Conservation (phyloP, 1,284 basidiomycete genomes). For the Moesziomyces parantarcticus region DNA sequence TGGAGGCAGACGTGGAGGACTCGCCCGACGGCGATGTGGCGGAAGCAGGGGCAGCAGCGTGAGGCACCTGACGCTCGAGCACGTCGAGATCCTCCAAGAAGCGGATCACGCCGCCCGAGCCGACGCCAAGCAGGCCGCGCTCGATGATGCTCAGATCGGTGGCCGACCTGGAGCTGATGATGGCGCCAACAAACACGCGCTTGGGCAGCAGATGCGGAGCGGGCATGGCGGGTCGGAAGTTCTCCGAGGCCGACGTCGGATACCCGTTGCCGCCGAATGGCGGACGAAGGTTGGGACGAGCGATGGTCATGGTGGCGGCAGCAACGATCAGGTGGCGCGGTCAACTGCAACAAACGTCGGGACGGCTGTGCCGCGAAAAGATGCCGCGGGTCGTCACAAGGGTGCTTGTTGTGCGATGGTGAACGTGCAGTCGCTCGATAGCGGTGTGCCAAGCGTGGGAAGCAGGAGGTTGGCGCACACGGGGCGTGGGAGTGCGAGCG, state of each 20-base stretch:
- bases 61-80: conserved; percentile 24
- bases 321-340: background rate
- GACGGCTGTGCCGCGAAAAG: no score
- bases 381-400: no score
- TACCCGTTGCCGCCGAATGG: conserved; percentile 33
- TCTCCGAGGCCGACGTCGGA: conserved; percentile 49
- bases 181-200: conserved; percentile 58
- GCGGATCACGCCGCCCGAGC: conserved; percentile 54
- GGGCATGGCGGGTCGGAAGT: conserved; percentile 52
- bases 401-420: no score
- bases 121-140: conserved; percentile 58
- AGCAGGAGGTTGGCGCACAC: background rate
- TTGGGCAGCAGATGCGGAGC: conserved; percentile 52
- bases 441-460: background rate
- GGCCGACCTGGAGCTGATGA: conserved; percentile 51
- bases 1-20: conserved; percentile 25
- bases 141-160: conserved; percentile 53
- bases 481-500: background rate
- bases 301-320: conserved; percentile 24
- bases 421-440: background rate
- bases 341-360: no score
- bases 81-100: conserved; percentile 61
- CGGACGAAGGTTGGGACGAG: conserved; percentile 31
- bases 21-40: conserved; percentile 11
- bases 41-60: conserved; percentile 4